A percentile compares a stretch with the other conserved stretches of the same genome.
phyloP scores from a whole-genome alignment of 352 stramenopile genomes.

The Globisporangium yorkense region DNA sequence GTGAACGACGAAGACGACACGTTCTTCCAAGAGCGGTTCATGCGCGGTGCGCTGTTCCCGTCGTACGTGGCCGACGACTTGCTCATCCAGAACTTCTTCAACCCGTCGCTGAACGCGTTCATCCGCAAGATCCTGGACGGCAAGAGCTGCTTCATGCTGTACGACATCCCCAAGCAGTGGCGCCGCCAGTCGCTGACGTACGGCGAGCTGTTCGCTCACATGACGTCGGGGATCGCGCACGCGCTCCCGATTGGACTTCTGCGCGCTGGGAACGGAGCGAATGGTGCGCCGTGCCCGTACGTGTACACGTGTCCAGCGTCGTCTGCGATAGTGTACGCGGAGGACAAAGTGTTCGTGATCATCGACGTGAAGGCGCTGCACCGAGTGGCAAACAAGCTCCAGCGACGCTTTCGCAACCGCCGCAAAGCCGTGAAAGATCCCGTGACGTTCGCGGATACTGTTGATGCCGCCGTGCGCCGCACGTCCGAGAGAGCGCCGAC shows the following conservation, averaged over 20 bases:
- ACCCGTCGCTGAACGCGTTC: constrained; percentile 80
- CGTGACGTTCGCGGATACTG: constrained; percentile 9
- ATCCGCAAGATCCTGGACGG: constrained; percentile 80
- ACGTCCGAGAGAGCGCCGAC: neutral
- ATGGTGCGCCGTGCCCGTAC: constrained; percentile 58
- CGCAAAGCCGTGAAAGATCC: constrained; percentile 1
- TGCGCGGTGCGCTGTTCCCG: constrained; percentile 75
- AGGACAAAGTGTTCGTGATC: constrained; percentile 80
- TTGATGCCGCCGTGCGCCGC: constrained; percentile 4
- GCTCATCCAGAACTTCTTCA: constrained; percentile 86
- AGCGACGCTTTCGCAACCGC: constrained; percentile 57
- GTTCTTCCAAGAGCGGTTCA: constrained; percentile 85
- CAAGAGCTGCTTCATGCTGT: constrained; percentile 83
- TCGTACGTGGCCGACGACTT: constrained; percentile 77
- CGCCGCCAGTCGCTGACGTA: constrained; percentile 45
- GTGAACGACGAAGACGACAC: constrained; percentile 48
- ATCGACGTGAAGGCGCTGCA: constrained; percentile 73
- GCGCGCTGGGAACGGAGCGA: constrained; percentile 39
- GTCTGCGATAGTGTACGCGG: constrained; percentile 48
- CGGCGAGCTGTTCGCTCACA: constrained; percentile 67
- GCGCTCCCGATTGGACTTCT: constrained; percentile 76
- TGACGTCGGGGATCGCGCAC: constrained; percentile 64
- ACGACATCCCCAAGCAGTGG: constrained; percentile 60
- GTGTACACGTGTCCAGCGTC: constrained; percentile 77
- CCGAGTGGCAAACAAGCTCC: constrained; percentile 68